Evolutionary conservation across 768 basidiomycete genomes (phyloP), one percentile per base, ranked within the genome.

Genomic region (Russula compacta): DNA sequence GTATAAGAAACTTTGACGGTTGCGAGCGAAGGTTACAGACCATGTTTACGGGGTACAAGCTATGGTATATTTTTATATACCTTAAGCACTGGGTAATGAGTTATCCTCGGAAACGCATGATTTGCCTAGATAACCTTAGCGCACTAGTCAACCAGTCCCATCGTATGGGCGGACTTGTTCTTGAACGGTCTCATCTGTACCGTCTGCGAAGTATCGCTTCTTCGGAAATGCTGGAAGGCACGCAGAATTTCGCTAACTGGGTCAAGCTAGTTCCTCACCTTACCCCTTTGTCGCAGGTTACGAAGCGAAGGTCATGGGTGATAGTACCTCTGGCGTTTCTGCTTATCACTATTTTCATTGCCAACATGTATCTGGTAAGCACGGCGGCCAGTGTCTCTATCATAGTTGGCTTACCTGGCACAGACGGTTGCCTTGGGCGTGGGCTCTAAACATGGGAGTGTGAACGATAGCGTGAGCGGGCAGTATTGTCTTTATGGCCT

Each of bases 191-290:
- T 76, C 9, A 75, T 82, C 40, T 77, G 75, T 64, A 70, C 74
- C 56, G 53, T 79, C 39, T 81, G 80, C 65, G 76, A 82, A 66
- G 69, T 72, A 3, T 82, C 78, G 61, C 79, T 79, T 47, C 76
- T 82, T 32, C 70, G 75, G 40, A 71, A 77, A 56, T 81, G 81
- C 59, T 83, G 80, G 78, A 79, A 78, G 74, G 82, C 78, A 50
- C 15, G 72, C 36, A 19, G 3, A 33, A n/a, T 15, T 32, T 10
- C 9, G 29, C n/a, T 29, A 29, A 19, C 49, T 47, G 12, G 33
- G 19, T 15, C 32, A 4, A 56, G 15, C 36, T 33, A 24, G 29
- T 33, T 40, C 12, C 52, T 47, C 21, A 29, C 48, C 32, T 32
- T 39, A 3, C 1, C 10, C 6, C 15, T 21, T 14, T 48, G 12